phyloP scores from a whole-genome alignment of 495 filamentous ascomycete species.

The Tuber borchii region DNA sequence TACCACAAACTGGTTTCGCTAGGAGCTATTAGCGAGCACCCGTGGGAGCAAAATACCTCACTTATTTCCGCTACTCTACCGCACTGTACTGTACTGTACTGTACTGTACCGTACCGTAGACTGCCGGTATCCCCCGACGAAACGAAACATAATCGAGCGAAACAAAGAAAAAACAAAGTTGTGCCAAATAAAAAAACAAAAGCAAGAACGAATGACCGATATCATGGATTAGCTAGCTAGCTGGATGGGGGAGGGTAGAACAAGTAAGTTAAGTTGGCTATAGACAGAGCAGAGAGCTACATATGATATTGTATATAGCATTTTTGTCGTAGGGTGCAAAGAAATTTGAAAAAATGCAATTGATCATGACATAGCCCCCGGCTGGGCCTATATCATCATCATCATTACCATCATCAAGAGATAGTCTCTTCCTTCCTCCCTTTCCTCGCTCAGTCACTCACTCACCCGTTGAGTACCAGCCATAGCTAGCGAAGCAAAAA shows the following conservation, averaged over 20 bases:
- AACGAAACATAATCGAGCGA: neutral
- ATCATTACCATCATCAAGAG: neutral
- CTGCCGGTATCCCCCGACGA: neutral
- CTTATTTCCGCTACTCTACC: neutral
- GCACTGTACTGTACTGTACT: too few relatives aligned
- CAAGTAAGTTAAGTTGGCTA: neutral
- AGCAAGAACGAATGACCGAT: neutral
- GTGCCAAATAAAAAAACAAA: neutral
- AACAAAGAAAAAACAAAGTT: neutral
- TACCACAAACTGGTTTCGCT: neutral
- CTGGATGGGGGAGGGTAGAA: neutral
- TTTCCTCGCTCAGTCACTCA: neutral
- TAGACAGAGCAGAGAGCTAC: neutral
- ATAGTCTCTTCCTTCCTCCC: neutral
- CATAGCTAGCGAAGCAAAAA: neutral
- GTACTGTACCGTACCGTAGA: too few relatives aligned
- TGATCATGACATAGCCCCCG: neutral
- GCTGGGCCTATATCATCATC: neutral
- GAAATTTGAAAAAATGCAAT: neutral
- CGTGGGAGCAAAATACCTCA: neutral
- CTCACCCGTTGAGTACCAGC: neutral
- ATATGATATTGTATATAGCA: neutral
- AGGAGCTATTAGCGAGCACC: neutral
- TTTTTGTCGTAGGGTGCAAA: neutral
- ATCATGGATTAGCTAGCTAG: neutral